Base-by-base conservation (phyloP, 441 rosid species). In the Gossypium armourianum region DNA sequence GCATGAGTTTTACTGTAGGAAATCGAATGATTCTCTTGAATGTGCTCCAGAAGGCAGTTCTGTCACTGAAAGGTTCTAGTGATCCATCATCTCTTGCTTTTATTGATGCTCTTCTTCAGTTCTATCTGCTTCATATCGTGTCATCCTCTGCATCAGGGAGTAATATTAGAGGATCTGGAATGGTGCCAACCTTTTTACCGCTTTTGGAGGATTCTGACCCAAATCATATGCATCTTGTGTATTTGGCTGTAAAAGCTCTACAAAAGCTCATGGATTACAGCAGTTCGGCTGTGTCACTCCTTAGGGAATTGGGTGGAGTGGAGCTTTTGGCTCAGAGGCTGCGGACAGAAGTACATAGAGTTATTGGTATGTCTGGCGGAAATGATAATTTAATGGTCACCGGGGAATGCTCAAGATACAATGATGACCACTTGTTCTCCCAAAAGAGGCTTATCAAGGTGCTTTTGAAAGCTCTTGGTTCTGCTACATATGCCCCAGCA, bases 391-490 rank as follows among this genome's bases (percentile, higher is more conserved):
- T 90, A 45, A 80, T 82, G 90, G 72, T 82, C 12, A 24, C 78
- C 49, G 88, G 92, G 72, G 99, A 92, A 71, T 78, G 81, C 77
- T 83, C 87, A 47, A 84, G 83, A 73, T 70, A 60, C 75, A 82
- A 71, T 79, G 93, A 82, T 76, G 96, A 92, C 75, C 86, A 80
- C 63, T 66, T 86, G 73, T 82, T 70, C 55, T 82, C 86, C 1
- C 96, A 92, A 80, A 95, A 91, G 86, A 88, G 99, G 84, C 96
- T 92, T 69, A 87, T 95, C 73, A 95, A 90, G 86, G 95, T 90
- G 77, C 84, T 91, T 68, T 75, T 92, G 82, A 95, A 92, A 88
- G 96, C 96, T 16, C 93, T 95, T 69, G 99, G 98, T 47, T 95
- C 98, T 79, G 96, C 99, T 58, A 90, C 97, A 23, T 88, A 85